phyloP scores from a whole-genome alignment of 495 filamentous ascomycete species.

The Penicillium chermesinum region DNA sequence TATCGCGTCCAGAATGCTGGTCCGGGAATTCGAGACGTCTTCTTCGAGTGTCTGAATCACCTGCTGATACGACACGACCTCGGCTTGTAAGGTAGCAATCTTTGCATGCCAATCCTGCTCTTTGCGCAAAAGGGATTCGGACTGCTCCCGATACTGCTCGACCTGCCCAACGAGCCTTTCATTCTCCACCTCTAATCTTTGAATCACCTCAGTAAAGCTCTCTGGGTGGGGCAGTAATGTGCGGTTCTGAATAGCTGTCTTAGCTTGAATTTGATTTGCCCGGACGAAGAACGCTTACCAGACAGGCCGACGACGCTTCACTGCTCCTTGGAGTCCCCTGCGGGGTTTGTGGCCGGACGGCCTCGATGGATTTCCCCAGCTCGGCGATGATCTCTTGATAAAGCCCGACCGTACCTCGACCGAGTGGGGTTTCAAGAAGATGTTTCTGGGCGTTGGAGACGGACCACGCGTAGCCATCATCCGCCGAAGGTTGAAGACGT shows the following conservation, averaged over 20 bases:
- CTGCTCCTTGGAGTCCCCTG: background rate
- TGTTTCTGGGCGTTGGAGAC: constrained; percentile 3
- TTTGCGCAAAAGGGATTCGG: background rate
- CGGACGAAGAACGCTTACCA: background rate
- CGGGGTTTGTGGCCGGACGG: background rate
- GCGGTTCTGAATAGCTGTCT: too few species aligned
- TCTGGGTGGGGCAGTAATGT: too few species aligned
- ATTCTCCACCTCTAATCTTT: background rate
- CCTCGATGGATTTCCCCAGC: background rate
- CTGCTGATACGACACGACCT: background rate
- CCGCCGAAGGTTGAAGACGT: constrained; percentile 6
- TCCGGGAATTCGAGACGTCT: background rate
- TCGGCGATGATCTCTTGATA: background rate
- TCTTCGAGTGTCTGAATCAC: background rate
- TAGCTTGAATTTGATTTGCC: too few species aligned
- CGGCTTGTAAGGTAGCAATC: background rate
- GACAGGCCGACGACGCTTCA: background rate
- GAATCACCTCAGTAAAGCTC: background rate
- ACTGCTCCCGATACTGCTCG: background rate
- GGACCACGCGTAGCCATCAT: constrained; percentile 15
- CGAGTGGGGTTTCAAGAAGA: constrained; percentile 2
- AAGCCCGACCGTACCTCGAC: background rate
- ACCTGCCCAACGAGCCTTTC: background rate
- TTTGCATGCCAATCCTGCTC: background rate
- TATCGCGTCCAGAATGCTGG: background rate